Evolutionary conservation across 345 rosid genomes (phyloP).

Genomic region (Citrus sinensis): DNA sequence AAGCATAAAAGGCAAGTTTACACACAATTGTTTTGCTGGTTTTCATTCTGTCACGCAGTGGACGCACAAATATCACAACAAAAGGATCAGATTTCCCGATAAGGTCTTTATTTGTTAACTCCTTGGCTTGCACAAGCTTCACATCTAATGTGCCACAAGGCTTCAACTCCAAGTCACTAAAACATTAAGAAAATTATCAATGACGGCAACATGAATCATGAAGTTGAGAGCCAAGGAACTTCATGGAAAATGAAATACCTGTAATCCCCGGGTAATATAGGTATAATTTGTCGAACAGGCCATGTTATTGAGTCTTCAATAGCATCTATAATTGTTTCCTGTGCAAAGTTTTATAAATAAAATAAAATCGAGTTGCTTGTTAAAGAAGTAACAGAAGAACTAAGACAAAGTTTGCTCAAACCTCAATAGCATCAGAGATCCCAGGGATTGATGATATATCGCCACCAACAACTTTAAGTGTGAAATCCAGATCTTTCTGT

Average conservation of each 20-base stretch:
- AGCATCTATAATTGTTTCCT: conserved; percentile 84
- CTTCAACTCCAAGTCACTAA: conserved; percentile 76
- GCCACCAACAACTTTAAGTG: conserved; percentile 73
- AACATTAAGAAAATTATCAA: neutral
- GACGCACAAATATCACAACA: conserved; percentile 72
- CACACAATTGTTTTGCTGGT: conserved; percentile 82
- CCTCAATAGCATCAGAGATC: conserved; percentile 83
- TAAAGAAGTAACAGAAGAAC: neutral
- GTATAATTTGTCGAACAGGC: conserved; percentile 82
- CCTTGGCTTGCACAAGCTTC: conserved; percentile 91
- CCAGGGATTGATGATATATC: conserved; percentile 83
- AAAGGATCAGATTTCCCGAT: conserved; percentile 94
- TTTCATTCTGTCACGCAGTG: conserved; percentile 59
- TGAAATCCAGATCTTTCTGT: conserved; percentile 82
- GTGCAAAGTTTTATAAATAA: conserved; percentile 2
- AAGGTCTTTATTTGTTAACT: conserved; percentile 74
- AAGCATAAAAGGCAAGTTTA: neutral
- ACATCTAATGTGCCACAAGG: conserved; percentile 88
- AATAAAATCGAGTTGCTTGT: neutral
- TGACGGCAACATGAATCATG: neutral
- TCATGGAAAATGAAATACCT: conserved; percentile 39
- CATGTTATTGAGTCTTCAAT: conserved; percentile 88
- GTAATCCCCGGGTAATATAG: conserved; percentile 89
- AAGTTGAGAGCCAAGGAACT: neutral
- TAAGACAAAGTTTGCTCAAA: conserved; percentile 22